Percentiles rank a stretch among this genome's conserved stretches.
These are phyloP conservation scores for Coprinopsis cinerea DNA, from an alignment of 768 basidiomycete genomes.

Conservation along the genomic window DNA sequence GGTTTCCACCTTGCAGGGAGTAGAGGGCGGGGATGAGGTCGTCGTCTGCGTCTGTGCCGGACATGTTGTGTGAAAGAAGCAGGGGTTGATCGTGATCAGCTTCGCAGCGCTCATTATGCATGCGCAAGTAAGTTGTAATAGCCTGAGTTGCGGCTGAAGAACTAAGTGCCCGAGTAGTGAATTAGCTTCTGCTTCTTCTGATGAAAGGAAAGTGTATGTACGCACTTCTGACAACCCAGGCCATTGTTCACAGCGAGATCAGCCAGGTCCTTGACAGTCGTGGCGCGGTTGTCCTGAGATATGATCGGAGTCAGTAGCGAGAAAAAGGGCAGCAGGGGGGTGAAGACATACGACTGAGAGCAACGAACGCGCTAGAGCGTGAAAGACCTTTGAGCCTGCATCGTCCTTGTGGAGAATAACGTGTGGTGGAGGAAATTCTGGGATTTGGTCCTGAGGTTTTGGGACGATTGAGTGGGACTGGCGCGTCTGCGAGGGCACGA, in stretches of 20 bases:
- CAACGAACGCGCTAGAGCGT: conserved; percentile 67
- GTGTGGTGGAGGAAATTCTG: conserved; percentile 54
- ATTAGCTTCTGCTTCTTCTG: conserved; percentile 6
- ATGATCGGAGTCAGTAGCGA: conserved; percentile 15
- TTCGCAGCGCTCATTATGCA: conserved; percentile 68
- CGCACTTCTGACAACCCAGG: conserved; percentile 69
- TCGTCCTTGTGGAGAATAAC: conserved; percentile 73
- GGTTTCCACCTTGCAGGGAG: conserved; percentile 66
- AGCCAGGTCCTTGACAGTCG: conserved; percentile 83
- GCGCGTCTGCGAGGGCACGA: conserved; percentile 14
- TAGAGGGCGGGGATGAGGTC: conserved; percentile 66
- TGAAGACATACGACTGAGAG: conserved; percentile 57
- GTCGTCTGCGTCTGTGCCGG: conserved; percentile 69
- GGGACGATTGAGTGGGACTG: conserved; percentile 10
- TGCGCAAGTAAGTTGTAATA: conserved; percentile 77
- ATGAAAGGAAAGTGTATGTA: conserved; percentile 6
- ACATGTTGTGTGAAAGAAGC: conserved; percentile 64
- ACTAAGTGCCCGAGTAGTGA: conserved; percentile 33
- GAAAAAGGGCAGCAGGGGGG: conserved; percentile 11
- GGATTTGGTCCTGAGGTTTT: conserved; percentile 15
- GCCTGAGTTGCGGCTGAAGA: conserved; percentile 76
- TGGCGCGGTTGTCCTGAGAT: conserved; percentile 67
- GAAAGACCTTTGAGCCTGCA: conserved; percentile 63
- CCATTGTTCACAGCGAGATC: conserved; percentile 62
- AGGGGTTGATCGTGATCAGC: conserved; percentile 67